Evolutionary conservation across 306 rosid genomes (phyloP), one percentile per base, ranked within the genome.

Genomic region (Cyclanthera cordifolia): DNA sequence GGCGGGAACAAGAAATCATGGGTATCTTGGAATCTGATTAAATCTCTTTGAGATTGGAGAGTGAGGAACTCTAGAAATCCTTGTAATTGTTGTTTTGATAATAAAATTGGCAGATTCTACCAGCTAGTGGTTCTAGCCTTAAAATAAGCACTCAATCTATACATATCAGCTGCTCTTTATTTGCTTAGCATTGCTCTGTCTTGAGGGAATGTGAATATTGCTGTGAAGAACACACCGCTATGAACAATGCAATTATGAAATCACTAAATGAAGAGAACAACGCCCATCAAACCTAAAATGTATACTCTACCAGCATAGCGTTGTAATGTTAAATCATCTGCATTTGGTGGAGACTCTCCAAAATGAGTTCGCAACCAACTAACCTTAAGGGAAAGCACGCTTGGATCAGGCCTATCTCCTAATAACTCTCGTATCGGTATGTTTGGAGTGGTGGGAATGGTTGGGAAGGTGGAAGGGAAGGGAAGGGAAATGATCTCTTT

Each of bases 131-230:
- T 94, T 78, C 97, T 86, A 54, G 99, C 97, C 73, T 88, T 34
- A 73, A 94, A 94, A 58, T 94, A 94, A 71, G 99, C 97, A 75
- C 99, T 94, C 69, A 94, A 67, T 85, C 96, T 81, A 74, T 94
- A 94, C 99, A 94, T 94, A 77, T 86, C 96, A 24, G 90, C 97
- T n/a, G 96, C 90, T 60, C 99, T 76, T 79, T 94, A 97, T 77
- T 94, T 94, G 27, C 24, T 75, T 67, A 94, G 75, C 99, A 94
- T 90, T 19, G 99, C 97, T 77, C 97, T 86, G 64, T 94, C 99
- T 90, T 94, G 99, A 45, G 99, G 99, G 73, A 94, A 94, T 56
- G 99, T 87, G 67, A 94, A 94, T 72, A 94, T 90, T 32, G 97
- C 91, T 2, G 97, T 90, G 67, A 94, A 94, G 77, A 94, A 94